Base-by-base conservation (phyloP, 768 basidiomycete species). In the Pleurotus salmoneostramineus region DNA sequence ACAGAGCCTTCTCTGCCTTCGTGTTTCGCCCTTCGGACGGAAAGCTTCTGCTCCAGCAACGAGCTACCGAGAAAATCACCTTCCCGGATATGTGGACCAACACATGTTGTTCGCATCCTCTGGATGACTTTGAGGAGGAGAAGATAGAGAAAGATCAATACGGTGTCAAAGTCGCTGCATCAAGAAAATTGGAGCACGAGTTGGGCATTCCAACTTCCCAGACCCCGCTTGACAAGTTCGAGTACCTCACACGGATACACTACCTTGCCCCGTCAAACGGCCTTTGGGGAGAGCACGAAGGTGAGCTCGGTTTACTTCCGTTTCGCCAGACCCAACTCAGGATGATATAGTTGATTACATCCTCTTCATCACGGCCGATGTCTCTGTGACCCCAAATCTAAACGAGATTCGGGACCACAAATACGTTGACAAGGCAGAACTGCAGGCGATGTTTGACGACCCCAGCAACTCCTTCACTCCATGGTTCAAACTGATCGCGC, bases 51-150 rank as follows among this genome's bases (percentile, higher is more conserved):
- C 81, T 99, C 46, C 97, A 99, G 70, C 93, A 94, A 71, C 85
- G 97, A 37, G 97, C 97, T 15, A 79, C 87, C n/a, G 95, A 96
- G 76, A 99, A 99, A 79, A 99, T 99, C 68, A 99, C 97, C 5
- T 99, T 99, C 77, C 97, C 97, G 4, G 83, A 92, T 65, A 95
- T 98, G 95, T 99, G 97, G 97, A 99, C 97, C 34, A 99, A 99
- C 73, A 98, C 97, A 6, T 99, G 97, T 71, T 99, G 96, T 75
- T 95, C 93, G 21, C 96, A 99, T 69, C 96, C 96, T 14, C 79
- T 99, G 50, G 87, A 92, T 64, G 97, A 98, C 73, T 92, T 94
- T 63, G 89, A 88, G 60, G 82, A 84, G 62, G 89, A 94, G 74
- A 93, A 88, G 74, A 70, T 85, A 6, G 90, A 91, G 72, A 64